Evolutionary conservation across 1,139 yeast genomes (phyloP).

Genomic region (Casaregolazyma suthepensis): DNA sequence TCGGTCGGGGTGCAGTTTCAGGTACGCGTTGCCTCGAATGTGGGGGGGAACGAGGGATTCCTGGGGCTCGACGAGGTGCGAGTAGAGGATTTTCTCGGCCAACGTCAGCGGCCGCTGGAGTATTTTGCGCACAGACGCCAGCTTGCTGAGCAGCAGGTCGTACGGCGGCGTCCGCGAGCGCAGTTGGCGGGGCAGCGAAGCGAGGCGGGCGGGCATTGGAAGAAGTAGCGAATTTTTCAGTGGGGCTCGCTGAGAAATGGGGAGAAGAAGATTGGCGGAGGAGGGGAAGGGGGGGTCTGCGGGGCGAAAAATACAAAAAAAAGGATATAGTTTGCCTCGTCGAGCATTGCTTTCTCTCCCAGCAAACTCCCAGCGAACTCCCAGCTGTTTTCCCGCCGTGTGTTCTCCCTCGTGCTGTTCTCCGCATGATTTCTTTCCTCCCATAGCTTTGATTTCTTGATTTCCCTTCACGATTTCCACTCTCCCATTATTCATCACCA

Average conservation of each 20-base stretch:
- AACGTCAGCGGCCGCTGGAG: constrained; percentile 75
- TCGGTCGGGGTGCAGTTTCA: constrained; percentile 92
- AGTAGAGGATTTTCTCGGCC: constrained; percentile 89
- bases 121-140: constrained; percentile 56
- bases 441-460: not conserved
- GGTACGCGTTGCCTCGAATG: constrained; percentile 77
- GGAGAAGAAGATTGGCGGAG: not conserved
- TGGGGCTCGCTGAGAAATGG: constrained; percentile 1
- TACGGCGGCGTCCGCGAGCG: constrained; percentile 81
- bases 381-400: not conserved
- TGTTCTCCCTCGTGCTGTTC: not conserved
- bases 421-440: not conserved
- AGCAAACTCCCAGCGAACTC: not conserved
- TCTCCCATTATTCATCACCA: not conserved
- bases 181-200: constrained; percentile 9
- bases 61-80: constrained; percentile 83
- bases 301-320: too few species aligned
- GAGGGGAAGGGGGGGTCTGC: not conserved
- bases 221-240: too few species aligned
- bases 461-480: too few species aligned
- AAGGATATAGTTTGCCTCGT: too few species aligned
- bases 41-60: constrained; percentile 57
- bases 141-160: constrained; percentile 59
- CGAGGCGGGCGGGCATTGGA: constrained; percentile 7
- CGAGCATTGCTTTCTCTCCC: too few species aligned